phyloP scores from a whole-genome alignment of 2,329 filamentous ascomycete genomes.

The Aspergillus cejpii region DNA sequence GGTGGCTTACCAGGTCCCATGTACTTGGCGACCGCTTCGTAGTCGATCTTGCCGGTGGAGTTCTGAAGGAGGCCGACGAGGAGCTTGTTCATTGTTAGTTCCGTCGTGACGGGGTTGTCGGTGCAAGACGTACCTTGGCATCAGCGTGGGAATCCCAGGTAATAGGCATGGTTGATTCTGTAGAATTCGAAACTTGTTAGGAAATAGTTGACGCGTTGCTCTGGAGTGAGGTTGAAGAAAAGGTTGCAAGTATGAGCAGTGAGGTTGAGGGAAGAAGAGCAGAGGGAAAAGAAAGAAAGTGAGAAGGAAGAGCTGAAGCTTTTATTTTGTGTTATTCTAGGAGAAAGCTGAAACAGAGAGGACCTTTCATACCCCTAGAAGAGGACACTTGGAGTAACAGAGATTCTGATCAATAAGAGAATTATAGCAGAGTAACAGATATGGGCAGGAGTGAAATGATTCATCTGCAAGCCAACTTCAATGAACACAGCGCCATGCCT shows the following conservation, averaged over 20 bases:
- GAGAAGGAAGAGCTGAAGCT: no score
- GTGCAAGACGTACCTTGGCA: constrained; percentile 20
- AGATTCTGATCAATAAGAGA: no score
- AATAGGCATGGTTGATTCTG: constrained; percentile 20
- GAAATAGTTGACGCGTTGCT: background rate
- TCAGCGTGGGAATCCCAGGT: constrained; percentile 24
- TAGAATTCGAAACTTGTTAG: background rate
- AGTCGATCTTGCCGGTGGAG: constrained; percentile 14
- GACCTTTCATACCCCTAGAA: no score
- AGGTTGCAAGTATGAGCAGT: no score
- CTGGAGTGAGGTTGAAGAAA: background rate
- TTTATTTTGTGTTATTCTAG: no score
- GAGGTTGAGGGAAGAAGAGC: background rate
- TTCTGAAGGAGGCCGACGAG: constrained; percentile 19
- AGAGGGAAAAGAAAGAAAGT: no score
- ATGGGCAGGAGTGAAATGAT: no score
- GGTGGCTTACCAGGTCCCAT: constrained; percentile 26
- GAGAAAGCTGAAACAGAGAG: no score
- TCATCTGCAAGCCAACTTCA: no score
- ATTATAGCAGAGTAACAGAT: no score
- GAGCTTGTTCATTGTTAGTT: constrained; percentile 13
- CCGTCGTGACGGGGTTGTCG: background rate
- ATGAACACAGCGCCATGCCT: no score
- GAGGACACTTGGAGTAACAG: no score
- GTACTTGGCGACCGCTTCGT: constrained; percentile 13